phyloP scores from a whole-genome alignment of 2,329 filamentous ascomycete genomes.

The Pseudogymnoascus sp. region DNA sequence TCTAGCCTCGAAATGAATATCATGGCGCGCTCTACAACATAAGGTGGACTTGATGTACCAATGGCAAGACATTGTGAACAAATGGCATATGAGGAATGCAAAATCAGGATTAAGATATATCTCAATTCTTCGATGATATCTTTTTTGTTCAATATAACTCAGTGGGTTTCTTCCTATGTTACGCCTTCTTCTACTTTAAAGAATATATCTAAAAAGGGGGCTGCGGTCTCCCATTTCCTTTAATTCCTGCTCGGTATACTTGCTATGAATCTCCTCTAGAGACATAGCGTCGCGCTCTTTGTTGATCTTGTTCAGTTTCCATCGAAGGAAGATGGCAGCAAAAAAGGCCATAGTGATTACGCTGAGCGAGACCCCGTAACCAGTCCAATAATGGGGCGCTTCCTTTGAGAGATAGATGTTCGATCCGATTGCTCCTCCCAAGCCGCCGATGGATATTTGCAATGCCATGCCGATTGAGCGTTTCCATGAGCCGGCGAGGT shows the following conservation, averaged over 20 bases:
- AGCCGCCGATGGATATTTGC: slow-evolving; percentile 27
- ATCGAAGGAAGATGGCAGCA: slow-evolving; percentile 11
- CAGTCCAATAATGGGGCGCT: slow-evolving; percentile 31
- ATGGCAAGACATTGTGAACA: not conserved
- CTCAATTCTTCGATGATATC: not conserved
- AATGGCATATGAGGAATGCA: not conserved
- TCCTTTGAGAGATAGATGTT: slow-evolving; percentile 34
- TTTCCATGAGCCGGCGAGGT: slow-evolving; percentile 25
- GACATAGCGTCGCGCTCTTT: slow-evolving; percentile 44
- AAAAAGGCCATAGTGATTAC: slow-evolving; percentile 13
- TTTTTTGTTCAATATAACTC: not conserved
- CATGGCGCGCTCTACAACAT: not conserved
- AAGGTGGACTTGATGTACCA: not conserved
- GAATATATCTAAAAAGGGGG: slow-evolving; percentile 29
- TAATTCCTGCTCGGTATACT: slow-evolving; percentile 20
- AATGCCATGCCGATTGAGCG: slow-evolving; percentile 26
- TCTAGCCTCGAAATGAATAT: not conserved
- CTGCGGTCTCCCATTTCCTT: slow-evolving; percentile 30
- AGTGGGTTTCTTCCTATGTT: not conserved
- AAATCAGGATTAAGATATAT: not conserved
- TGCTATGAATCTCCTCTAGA: slow-evolving; percentile 44
- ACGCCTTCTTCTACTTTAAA: slow-evolving; percentile 14
- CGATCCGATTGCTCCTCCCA: slow-evolving; percentile 31
- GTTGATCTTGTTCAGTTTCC: slow-evolving; percentile 22
- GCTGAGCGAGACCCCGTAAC: slow-evolving; percentile 32